Base-by-base conservation (phyloP, 108 stramenopile species). In the Cyclotella baltica region DNA sequence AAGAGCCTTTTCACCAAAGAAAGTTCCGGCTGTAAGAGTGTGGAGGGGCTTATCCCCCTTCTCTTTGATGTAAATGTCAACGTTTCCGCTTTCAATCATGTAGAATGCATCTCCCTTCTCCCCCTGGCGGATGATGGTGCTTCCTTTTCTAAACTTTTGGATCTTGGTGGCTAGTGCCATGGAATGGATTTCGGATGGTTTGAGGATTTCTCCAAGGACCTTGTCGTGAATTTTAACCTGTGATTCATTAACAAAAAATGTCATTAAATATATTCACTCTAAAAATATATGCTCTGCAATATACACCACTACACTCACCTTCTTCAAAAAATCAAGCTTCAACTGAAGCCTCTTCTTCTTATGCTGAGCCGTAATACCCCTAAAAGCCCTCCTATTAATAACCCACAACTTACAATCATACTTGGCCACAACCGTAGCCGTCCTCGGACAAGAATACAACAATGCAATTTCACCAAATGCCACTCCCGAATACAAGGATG, bases 401-500 rank as follows among this genome's bases (percentile, higher is more conserved):
- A 84, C 74, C 91, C 91, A 92, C 23, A 90, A 52, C 50, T 82
- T 73, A 68, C 67, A 69, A 37, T 77, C 76, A 59, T 77, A 68
- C 28, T 69, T 57, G 4, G 76, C 73, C 22, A 55, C 56, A 27
- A 92, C 77, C 47, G 89, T 88, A 11, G 93, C 95, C 27, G 89
- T 80, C 5, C 92, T 83, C 5, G 93, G 91, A 48, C 85, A 90
- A 52, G 88, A 81, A 85, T 94, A 94, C 72, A 96, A 75, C 55
- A 96, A 67, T 16, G 93, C 90, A 35, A 96, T 90, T 80, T 96
- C 95, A 28, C 95, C 95, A 76, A 96, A 94, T 57, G 84, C 86
- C 37, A 77, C 74, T 0, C 88, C 89, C 28, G 75, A 72, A 62
- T 73, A 65, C 40, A 85, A 30, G 20, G 70, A 63, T 29, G 76